Conservation (phyloP, 306 rosid genomes). For the Datisca glomerata region DNA sequence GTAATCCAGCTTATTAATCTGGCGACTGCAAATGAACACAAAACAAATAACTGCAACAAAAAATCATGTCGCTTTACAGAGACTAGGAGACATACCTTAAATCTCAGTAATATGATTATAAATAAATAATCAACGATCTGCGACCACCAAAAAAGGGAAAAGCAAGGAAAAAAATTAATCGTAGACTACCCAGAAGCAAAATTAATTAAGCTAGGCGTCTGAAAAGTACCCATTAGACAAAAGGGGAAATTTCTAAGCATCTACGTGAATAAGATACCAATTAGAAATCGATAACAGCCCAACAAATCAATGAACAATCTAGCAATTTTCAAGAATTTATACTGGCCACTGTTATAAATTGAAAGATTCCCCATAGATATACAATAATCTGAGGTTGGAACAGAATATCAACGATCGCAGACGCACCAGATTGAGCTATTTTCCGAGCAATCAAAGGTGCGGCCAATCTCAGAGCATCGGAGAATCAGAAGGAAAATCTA, state of each 20-base stretch:
- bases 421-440: slow-evolving; percentile 36
- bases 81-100: slow-evolving; percentile 26
- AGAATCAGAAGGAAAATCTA: slow-evolving; percentile 30
- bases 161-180: slow-evolving; percentile 9
- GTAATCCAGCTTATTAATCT: slow-evolving; percentile 18
- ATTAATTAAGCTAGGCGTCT: slow-evolving; percentile 17
- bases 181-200: slow-evolving; percentile 24
- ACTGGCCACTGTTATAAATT: slow-evolving; percentile 8
- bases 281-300: slow-evolving; percentile 18
- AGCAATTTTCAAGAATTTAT: slow-evolving; percentile 14
- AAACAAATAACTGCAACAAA: slow-evolving; percentile 17
- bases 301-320: slow-evolving; percentile 32
- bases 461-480: slow-evolving; percentile 40
- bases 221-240: slow-evolving; percentile 26
- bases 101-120: slow-evolving; percentile 16
- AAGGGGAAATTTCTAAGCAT: slow-evolving; percentile 10
- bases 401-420: slow-evolving; percentile 22
- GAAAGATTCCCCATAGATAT: slow-evolving; percentile 36
- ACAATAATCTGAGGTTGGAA: slow-evolving; percentile 13
- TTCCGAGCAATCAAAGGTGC: slow-evolving; percentile 33
- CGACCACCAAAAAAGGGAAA: slow-evolving; percentile 11
- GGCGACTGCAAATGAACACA: slow-evolving; percentile 8
- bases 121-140: slow-evolving; percentile 14
- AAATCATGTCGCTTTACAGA: slow-evolving; percentile 22
- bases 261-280: slow-evolving; percentile 20